Evolutionary conservation across 148 eudicot species (phyloP).

Genomic region (Cornus florida): DNA sequence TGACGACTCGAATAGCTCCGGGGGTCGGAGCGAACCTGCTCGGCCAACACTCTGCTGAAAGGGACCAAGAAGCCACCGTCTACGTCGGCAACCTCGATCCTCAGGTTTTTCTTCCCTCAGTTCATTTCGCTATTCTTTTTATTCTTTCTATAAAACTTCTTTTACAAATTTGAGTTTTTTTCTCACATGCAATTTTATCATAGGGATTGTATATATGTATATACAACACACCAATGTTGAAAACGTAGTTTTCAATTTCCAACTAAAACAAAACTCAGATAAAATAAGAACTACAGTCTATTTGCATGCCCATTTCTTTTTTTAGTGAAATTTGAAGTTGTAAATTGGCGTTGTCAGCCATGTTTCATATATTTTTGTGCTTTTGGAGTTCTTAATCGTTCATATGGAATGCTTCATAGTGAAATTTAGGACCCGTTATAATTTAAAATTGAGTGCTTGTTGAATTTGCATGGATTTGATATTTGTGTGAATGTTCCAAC

Average conservation of each 20-base stretch:
- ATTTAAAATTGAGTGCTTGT: too few species aligned
- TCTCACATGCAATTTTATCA: too few species aligned
- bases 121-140: too few species aligned
- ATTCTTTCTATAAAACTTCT: not conserved
- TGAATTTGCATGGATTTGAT: too few species aligned
- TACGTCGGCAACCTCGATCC: conserved; percentile 92
- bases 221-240: not conserved
- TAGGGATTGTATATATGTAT: not conserved
- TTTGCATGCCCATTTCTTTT: not conserved
- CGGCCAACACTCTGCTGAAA: conserved; percentile 93
- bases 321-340: not conserved
- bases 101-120: conserved; percentile 37
- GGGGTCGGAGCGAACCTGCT: conserved; percentile 95
- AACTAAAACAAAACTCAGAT: not conserved
- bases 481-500: too few species aligned
- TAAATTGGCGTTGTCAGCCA: too few species aligned
- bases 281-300: too few species aligned
- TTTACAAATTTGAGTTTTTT: too few species aligned
- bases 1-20: conserved; percentile 95
- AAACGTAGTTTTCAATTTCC: conserved; percentile 1
- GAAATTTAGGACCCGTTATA: not conserved
- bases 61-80: conserved; percentile 97
- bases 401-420: not conserved
- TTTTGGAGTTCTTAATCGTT: conserved; percentile 10
- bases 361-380: too few species aligned